Percentiles rank a stretch among this genome's conserved stretches.
Evolutionary conservation across 768 basidiomycete genomes (phyloP).

Genomic region (Boletus rex-veris): DNA sequence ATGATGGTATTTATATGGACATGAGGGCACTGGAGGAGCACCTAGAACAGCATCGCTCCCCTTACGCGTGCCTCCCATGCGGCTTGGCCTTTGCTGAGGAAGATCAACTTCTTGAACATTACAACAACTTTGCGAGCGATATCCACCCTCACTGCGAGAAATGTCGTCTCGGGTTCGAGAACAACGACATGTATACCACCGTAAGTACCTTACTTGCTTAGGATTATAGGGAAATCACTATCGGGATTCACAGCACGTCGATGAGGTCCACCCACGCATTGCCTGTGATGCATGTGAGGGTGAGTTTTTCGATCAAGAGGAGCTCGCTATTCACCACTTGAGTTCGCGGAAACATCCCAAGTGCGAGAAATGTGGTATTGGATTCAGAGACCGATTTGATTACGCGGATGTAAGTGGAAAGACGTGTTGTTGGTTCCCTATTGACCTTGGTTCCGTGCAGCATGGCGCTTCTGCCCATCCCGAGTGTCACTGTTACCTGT

Average conservation of each 20-base stretch:
- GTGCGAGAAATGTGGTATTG: slow-evolving; percentile 26
- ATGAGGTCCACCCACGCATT: slow-evolving; percentile 35
- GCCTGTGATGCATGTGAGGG: slow-evolving; percentile 32
- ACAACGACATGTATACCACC: slow-evolving; percentile 23
- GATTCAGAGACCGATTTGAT: slow-evolving; percentile 27
- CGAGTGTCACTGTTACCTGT: slow-evolving; percentile 34
- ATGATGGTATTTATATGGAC: slow-evolving; percentile 31
- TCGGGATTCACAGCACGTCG: slow-evolving; percentile 35
- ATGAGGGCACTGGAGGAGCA: slow-evolving; percentile 25
- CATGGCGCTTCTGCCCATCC: slow-evolving; percentile 32
- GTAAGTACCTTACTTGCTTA: slow-evolving; percentile 22
- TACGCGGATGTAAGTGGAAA: slow-evolving; percentile 25
- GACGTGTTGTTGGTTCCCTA: neutral
- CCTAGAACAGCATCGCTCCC: slow-evolving; percentile 28
- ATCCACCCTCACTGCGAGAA: slow-evolving; percentile 36
- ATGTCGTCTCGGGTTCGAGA: slow-evolving; percentile 36
- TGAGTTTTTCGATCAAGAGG: slow-evolving; percentile 19
- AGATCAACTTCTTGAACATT: slow-evolving; percentile 39
- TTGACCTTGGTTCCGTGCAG: slow-evolving; percentile 18
- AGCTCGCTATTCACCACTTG: slow-evolving; percentile 25
- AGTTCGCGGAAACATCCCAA: slow-evolving; percentile 27
- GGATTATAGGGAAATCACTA: neutral
- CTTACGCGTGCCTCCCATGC: slow-evolving; percentile 25
- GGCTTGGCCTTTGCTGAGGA: slow-evolving; percentile 27
- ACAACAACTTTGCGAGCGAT: slow-evolving; percentile 32